Conservation (phyloP, 768 basidiomycete species). For the Mycena vulgaris region DNA sequence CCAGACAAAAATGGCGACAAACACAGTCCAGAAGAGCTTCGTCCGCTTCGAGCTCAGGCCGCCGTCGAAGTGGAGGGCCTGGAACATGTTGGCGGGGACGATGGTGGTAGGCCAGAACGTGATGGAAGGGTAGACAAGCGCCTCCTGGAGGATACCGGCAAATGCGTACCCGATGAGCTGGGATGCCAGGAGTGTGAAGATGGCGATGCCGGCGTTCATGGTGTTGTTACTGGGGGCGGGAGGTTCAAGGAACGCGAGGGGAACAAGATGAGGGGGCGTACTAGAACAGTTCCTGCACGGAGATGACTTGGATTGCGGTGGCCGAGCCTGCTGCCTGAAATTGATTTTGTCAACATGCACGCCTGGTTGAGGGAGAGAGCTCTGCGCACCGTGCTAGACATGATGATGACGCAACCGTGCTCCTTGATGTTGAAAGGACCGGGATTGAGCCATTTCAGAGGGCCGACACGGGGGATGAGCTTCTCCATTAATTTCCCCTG, state of each 20-base stretch:
- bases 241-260: slow-evolving; percentile 20
- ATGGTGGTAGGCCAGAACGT: slow-evolving; percentile 41
- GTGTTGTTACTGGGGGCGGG: slow-evolving; percentile 40
- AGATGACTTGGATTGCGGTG: slow-evolving; percentile 51
- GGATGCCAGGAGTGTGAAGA: slow-evolving; percentile 46
- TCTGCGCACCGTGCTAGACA: slow-evolving; percentile 36
- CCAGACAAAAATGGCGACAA: slow-evolving; percentile 50
- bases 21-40: slow-evolving; percentile 57
- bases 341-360: no score
- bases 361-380: slow-evolving; percentile 22
- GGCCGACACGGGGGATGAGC: slow-evolving; percentile 21
- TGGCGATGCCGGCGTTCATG: slow-evolving; percentile 46
- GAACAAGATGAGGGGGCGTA: slow-evolving; percentile 15
- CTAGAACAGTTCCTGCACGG: slow-evolving; percentile 50
- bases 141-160: slow-evolving; percentile 45
- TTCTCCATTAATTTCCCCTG: slow-evolving; percentile 30
- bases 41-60: slow-evolving; percentile 55
- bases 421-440: slow-evolving; percentile 32
- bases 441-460: slow-evolving; percentile 27
- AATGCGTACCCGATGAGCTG: slow-evolving; percentile 50
- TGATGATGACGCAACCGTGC: slow-evolving; percentile 30
- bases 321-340: slow-evolving; percentile 47
- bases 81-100: slow-evolving; percentile 41
- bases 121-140: slow-evolving; percentile 43
- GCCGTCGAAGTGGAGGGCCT: slow-evolving; percentile 55